Percentiles rank a stretch among this genome's conserved stretches.
Evolutionary conservation across 2,329 filamentous ascomycete species (phyloP).

Genomic region (Verticillium tricorpus): DNA sequence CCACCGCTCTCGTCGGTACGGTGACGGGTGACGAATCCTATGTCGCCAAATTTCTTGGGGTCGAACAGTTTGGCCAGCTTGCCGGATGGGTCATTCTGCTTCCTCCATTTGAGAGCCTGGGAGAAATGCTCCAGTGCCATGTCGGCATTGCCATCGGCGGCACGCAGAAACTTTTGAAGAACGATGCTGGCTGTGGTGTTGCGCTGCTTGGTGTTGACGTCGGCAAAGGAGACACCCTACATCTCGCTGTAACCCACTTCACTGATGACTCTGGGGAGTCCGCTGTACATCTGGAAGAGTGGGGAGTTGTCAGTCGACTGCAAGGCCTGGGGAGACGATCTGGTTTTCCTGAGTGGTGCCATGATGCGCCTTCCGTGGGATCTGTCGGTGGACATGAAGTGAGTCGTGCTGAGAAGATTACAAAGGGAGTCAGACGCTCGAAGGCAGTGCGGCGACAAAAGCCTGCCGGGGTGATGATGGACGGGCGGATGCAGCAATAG

Average conservation of each 20-base stretch:
- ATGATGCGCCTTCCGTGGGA: not conserved
- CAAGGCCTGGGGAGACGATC: not conserved
- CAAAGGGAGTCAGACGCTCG: no score
- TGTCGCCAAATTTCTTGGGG: conserved; percentile 64
- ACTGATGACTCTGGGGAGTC: conserved; percentile 44
- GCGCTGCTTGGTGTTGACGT: conserved; percentile 32
- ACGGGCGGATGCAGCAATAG: no score
- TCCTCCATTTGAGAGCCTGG: conserved; percentile 79
- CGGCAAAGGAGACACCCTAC: conserved; percentile 72
- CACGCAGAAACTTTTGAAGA: conserved; percentile 89
- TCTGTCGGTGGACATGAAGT: not conserved
- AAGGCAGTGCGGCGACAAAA: no score
- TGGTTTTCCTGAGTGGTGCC: not conserved
- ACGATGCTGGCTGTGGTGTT: conserved; percentile 72
- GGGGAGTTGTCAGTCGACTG: conserved; percentile 15
- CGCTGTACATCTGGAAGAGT: conserved; percentile 43
- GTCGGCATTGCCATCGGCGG: conserved; percentile 71
- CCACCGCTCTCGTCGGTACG: conserved; percentile 47
- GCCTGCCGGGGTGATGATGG: no score
- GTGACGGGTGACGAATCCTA: conserved; percentile 80
- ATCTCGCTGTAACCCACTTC: conserved; percentile 67
- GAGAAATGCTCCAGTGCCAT: conserved; percentile 74
- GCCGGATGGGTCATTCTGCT: conserved; percentile 62
- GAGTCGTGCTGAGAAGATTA: not conserved
- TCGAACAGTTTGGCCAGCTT: conserved; percentile 63